These are phyloP conservation scores for Aphanomyces stellatus DNA, from an alignment of 352 stramenopile species.

Conservation along the genomic window DNA sequence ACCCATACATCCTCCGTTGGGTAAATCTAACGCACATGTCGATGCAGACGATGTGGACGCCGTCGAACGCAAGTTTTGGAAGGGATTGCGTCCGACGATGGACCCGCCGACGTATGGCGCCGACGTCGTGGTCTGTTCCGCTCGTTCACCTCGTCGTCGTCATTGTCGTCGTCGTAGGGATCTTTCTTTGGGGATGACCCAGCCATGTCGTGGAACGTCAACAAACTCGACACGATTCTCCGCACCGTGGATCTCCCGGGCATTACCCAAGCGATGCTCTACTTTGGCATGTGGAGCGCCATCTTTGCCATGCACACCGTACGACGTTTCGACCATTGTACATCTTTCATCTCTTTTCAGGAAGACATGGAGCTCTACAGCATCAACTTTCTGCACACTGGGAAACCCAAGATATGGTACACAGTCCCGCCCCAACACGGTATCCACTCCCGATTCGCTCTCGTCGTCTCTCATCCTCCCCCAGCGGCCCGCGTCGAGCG, in stretches of 20 bases:
- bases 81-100: conserved; percentile 72
- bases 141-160: neutral
- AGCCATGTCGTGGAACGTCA: conserved; percentile 80
- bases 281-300: conserved; percentile 91
- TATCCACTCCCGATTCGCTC: conserved; percentile 18
- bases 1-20: no score
- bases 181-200: conserved; percentile 75
- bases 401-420: conserved; percentile 92
- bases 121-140: conserved; percentile 63
- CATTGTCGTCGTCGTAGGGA: conserved; percentile 25
- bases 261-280: conserved; percentile 88
- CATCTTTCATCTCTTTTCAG: conserved; percentile 21
- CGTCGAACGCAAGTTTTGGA: conserved; percentile 84
- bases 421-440: conserved; percentile 63
- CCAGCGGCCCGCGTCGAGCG: conserved; percentile 58
- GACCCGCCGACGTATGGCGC: conserved; percentile 85
- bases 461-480: conserved; percentile 21
- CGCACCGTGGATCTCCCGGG: conserved; percentile 68
- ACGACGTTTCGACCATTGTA: no score
- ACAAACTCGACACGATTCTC: conserved; percentile 82
- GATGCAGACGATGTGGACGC: no score
- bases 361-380: conserved; percentile 93
- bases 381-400: conserved; percentile 91
- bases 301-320: conserved; percentile 92
- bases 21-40: no score